phyloP scores from a whole-genome alignment of 768 basidiomycete species.

The Suillus americanus region DNA sequence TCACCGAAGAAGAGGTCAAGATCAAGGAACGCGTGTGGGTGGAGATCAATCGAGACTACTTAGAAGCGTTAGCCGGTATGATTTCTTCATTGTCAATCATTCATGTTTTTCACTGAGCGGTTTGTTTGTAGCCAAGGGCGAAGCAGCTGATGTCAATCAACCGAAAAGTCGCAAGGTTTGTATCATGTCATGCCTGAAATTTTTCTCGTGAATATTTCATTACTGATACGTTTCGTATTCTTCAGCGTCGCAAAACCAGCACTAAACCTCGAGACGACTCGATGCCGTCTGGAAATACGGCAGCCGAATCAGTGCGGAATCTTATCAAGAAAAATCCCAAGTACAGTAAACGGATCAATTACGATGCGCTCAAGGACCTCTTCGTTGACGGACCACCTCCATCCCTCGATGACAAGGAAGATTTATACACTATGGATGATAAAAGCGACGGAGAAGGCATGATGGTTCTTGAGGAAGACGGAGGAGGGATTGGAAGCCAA shows the following conservation, averaged over 20 bases:
- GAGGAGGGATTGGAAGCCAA: conserved; percentile 29
- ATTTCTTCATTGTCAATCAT: conserved; percentile 8
- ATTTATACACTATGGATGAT: conserved; percentile 54
- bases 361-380: conserved; percentile 81
- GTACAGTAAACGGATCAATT: conserved; percentile 93
- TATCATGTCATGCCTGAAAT: conserved; percentile 38
- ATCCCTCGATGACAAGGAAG: conserved; percentile 42
- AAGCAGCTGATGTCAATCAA: conserved; percentile 45
- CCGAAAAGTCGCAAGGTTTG: conserved; percentile 80
- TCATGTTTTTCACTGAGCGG: conserved; percentile 42
- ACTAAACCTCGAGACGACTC: conserved; percentile 73
- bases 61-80: conserved; percentile 78
- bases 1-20: conserved; percentile 77
- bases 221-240: conserved; percentile 11
- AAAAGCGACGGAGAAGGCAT: conserved; percentile 41
- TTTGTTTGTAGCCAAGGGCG: conserved; percentile 62
- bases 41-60: conserved; percentile 87
- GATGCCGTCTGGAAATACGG: conserved; percentile 43
- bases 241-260: conserved; percentile 66
- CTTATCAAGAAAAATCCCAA: conserved; percentile 83
- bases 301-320: conserved; percentile 35
- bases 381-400: conserved; percentile 48
- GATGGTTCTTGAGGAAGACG: conserved; percentile 40
- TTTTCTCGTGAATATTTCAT: conserved; percentile 16
- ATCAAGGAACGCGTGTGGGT: conserved; percentile 94